phyloP scores from a whole-genome alignment of 148 eudicot species.

The Persicaria tinctoria region DNA sequence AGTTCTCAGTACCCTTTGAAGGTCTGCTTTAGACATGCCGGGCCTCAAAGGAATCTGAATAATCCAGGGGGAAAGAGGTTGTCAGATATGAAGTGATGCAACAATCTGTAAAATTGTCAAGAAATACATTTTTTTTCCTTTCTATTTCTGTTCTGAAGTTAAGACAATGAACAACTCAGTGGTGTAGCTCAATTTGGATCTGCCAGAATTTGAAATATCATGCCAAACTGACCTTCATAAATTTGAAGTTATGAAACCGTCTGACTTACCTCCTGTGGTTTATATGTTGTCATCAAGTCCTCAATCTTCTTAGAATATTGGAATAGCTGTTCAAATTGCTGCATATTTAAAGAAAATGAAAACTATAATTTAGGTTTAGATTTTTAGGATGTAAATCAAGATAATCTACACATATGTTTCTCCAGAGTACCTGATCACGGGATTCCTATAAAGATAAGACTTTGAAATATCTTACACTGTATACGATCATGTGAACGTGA shows the following conservation, averaged over 20 bases:
- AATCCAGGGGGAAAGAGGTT: neutral
- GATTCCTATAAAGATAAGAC: neutral
- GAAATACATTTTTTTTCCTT: neutral
- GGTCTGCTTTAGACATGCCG: slow-evolving; percentile 79
- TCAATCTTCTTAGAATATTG: slow-evolving; percentile 82
- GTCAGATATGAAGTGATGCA: neutral
- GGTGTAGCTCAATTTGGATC: neutral
- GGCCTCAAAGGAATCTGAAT: slow-evolving; percentile 78
- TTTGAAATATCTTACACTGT: slow-evolving; percentile 45
- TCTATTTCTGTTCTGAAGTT: neutral
- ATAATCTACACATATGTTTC: neutral
- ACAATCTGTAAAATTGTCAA: neutral
- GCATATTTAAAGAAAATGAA: slow-evolving; percentile 10
- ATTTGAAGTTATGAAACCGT: neutral
- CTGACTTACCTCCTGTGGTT: slow-evolving; percentile 81
- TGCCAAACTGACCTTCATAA: neutral
- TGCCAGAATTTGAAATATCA: neutral
- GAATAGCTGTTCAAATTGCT: slow-evolving; percentile 97
- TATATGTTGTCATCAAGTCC: slow-evolving; percentile 65
- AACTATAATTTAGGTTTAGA: neutral
- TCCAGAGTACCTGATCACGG: neutral
- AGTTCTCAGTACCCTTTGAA: slow-evolving; percentile 78
- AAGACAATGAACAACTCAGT: neutral
- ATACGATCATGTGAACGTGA: slow-evolving; percentile 76
- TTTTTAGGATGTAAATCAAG: neutral